Base-by-base conservation (phyloP, 2,329 filamentous ascomycete species). In the Pseudopithomyces chartarum region DNA sequence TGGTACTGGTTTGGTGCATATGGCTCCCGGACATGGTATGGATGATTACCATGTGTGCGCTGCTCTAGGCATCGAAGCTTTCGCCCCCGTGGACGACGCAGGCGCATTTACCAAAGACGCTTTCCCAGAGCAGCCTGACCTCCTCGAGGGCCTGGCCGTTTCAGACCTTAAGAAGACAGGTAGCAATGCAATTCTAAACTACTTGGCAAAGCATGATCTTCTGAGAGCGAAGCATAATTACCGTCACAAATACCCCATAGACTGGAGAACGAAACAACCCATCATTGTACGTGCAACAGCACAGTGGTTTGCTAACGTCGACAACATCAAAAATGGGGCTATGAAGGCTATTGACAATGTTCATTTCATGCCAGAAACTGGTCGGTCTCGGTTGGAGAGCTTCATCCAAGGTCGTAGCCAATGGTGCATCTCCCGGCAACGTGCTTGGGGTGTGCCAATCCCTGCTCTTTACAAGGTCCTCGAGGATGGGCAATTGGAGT, bases 231-330 rank as follows among this genome's bases (percentile, higher is more conserved):
- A 84, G 3, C 89, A 96, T 64, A 82, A 82, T 55, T 89, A 94
- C 71, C 83, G 83, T 51, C 95, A 99, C 81, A 98, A 97, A 75
- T 98, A 98, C 73, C 95, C 95, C 0, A 97, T 98, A 65, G 95
- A 99, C 77, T 99, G 95, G 95, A 85, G 95, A 52, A 96, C 94
- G 0, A 99, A 98, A 76, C 84, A 90, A 64, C 95, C 95, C 1
- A 88, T 99, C 48, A 92, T 99, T 57, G 86, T 96, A 33, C 82
- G 95, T 62, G 94, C 95, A 3, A 99, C 96, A 0, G 91, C 93
- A 36, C 95, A 99, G 77, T 99, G 95, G 95, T 99, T 99, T 71
- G 92, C 95, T 11, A 91, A 98, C 74, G 91, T 97, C 2, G 91
- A 84, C 13, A 85, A 83, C 49, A 94, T 98, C 75, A 96, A 96